Conservation (phyloP, 169 alveolate species). For the Theileria parva region DNA sequence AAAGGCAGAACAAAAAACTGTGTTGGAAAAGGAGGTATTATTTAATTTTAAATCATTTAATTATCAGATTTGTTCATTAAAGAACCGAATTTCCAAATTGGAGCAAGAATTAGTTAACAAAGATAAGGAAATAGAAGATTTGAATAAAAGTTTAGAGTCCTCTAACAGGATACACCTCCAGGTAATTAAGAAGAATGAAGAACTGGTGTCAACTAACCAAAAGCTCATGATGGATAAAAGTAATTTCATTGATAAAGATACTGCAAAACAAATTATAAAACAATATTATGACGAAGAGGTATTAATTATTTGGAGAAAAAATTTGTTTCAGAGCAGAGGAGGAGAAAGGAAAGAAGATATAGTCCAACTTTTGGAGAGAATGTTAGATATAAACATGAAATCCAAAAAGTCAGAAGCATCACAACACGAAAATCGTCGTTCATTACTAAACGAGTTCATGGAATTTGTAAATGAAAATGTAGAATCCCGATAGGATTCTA, state of each 20-base stretch:
- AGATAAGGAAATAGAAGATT: slow-evolving; percentile 26
- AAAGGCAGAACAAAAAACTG: slow-evolving; percentile 25
- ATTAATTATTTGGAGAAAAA: not conserved
- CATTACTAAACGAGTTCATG: slow-evolving; percentile 55
- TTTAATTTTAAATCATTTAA: not conserved
- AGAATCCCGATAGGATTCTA: not conserved
- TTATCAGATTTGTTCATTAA: slow-evolving; percentile 37
- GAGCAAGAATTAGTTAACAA: slow-evolving; percentile 38
- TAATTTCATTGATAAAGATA: slow-evolving; percentile 62
- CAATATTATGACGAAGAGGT: slow-evolving; percentile 58
- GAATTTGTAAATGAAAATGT: slow-evolving; percentile 43
- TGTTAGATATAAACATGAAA: slow-evolving; percentile 48
- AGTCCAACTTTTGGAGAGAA: slow-evolving; percentile 51
- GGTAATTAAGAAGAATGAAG: slow-evolving; percentile 58
- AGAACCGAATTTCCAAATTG: slow-evolving; percentile 22
- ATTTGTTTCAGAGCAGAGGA: slow-evolving; percentile 5
- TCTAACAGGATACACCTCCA: slow-evolving; percentile 56
- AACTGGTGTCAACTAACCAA: slow-evolving; percentile 58
- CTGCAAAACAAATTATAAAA: slow-evolving; percentile 33
- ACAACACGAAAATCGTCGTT: slow-evolving; percentile 3
- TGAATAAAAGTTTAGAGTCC: slow-evolving; percentile 26
- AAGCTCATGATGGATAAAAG: slow-evolving; percentile 45
- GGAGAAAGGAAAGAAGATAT: slow-evolving; percentile 46
- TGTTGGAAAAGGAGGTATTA: slow-evolving; percentile 44
- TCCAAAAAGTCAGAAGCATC: not conserved